Percentiles rank a stretch among this genome's conserved stretches.
Evolutionary conservation across 2,329 filamentous ascomycete genomes (phyloP).

Genomic region (Pestalotiopsis sp.): DNA sequence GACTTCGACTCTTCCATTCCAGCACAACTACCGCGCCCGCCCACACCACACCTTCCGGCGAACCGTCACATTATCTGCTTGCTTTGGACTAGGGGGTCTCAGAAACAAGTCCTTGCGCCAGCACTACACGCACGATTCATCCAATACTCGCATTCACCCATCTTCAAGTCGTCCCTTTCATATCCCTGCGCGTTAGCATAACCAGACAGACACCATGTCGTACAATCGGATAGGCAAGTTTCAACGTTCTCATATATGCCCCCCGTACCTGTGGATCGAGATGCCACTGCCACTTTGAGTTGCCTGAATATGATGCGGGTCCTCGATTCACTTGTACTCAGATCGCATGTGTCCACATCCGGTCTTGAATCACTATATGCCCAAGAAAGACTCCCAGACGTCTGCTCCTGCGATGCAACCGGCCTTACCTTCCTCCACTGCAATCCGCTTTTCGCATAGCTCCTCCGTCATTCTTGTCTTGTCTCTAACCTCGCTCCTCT

Average conservation of each 20-base stretch:
- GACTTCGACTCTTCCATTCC: not conserved
- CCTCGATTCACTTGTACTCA: not conserved
- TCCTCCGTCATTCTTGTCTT: conserved; percentile 22
- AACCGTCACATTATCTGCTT: not conserved
- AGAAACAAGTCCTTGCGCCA: not conserved
- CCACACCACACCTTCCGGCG: not conserved
- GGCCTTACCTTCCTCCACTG: conserved; percentile 10
- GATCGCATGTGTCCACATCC: not conserved
- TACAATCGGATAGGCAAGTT: conserved; percentile 72
- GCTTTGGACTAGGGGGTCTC: not conserved
- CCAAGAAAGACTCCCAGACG: not conserved
- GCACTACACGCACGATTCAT: not conserved
- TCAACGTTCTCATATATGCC: conserved; percentile 23
- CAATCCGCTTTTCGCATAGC: not conserved
- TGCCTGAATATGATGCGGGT: not conserved
- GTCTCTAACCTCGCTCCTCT: conserved; percentile 20
- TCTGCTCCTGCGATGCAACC: conserved; percentile 9
- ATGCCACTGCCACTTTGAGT: conserved; percentile 12
- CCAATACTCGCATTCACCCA: conserved; percentile 2
- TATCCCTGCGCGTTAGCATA: conserved; percentile 3
- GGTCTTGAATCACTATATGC: not conserved
- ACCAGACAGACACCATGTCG: conserved; percentile 55
- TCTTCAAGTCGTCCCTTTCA: not conserved
- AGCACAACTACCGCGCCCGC: not conserved
- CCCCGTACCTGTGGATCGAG: conserved; percentile 15